Base-by-base conservation (phyloP, 2,329 filamentous ascomycete genomes). In the Aspergillus fischeri region DNA sequence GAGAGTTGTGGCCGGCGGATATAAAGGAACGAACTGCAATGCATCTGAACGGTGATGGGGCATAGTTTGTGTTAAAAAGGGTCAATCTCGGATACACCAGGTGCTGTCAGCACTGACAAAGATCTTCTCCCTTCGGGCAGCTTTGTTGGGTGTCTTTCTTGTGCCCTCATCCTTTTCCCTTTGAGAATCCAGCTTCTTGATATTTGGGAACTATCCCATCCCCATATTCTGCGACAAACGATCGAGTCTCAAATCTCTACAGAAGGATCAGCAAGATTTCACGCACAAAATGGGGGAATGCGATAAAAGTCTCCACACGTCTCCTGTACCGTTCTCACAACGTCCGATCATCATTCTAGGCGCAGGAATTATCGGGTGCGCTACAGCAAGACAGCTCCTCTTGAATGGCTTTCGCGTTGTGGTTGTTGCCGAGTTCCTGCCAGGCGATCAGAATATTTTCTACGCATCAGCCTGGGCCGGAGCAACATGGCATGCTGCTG, bases 391-490 rank as follows among this genome's bases (percentile, higher is more conserved):
- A 24, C 71, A 73, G 55, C 62, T 75, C 9, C 61, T 75, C 4
- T 62, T 65, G n/a, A 64, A 65, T 28, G 73, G 73, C 2, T 75
- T 75, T 42, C 60, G 65, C 5, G 73, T 75, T 5, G 63, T 66
- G 4, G 38, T 75, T 29, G 71, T 75, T 4, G 73, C 71, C 0
- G 72, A 75, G 54, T 74, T 68, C 56, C 60, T 75, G 7, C 73
- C 73, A 0, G 73, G 73, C 9, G 73, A 75, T 49, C 64, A 73
- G 52, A 65, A 66, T 53, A 72, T 74, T 17, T 61, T 65, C 42
- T 75, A 75, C 57, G 73, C 73, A 20, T 75, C 73, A 4, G 73
- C 73, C 14, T 75, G 73, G 73, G 73, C 72, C 10, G 73, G 73
- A 9, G 73, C 73, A 8, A 72, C 73, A 54, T 75, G 73, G 73